These are phyloP conservation scores for Stereum hirsutum DNA, from an alignment of 1,284 basidiomycete species.

Conservation along the genomic window DNA sequence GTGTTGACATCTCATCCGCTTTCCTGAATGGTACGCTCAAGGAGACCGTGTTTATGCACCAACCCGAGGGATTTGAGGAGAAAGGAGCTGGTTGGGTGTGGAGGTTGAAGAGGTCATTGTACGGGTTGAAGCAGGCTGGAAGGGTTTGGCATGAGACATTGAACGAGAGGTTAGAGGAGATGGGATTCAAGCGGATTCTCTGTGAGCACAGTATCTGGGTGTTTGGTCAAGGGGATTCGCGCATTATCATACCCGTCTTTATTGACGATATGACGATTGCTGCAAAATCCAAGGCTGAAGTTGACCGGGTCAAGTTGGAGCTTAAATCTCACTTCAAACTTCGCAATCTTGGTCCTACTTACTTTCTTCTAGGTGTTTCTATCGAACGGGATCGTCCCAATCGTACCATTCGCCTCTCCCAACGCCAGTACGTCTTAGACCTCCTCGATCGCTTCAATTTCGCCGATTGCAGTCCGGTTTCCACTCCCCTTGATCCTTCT, in stretches of 20 bases:
- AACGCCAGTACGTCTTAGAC: constrained; percentile 18
- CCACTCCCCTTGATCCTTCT: constrained; percentile 14
- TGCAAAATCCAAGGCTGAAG: constrained; percentile 9
- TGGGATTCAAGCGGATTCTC: constrained; percentile 16
- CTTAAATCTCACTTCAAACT: constrained; percentile 19
- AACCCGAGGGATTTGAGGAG: constrained; percentile 11
- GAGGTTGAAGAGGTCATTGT: constrained; percentile 14
- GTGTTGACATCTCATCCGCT: constrained; percentile 17
- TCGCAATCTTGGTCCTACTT: constrained; percentile 20
- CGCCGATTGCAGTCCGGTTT: constrained; percentile 11
- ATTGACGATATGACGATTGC: constrained; percentile 24
- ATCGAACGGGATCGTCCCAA: constrained; percentile 17
- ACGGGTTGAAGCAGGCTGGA: constrained; percentile 22
- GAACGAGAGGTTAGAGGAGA: background rate
- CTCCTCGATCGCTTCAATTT: constrained; percentile 20
- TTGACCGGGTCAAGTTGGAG: constrained; percentile 15
- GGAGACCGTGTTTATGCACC: constrained; percentile 19
- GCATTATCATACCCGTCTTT: constrained; percentile 18
- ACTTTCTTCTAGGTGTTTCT: constrained; percentile 25
- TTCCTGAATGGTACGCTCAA: constrained; percentile 17
- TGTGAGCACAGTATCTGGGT: constrained; percentile 14
- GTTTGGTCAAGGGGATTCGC: constrained; percentile 9
- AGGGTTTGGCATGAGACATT: constrained; percentile 16
- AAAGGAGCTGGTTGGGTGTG: constrained; percentile 4
- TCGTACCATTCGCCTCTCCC: constrained; percentile 19